Conservation (phyloP, 1,139 yeast genomes). For the Saccharomyces hybrid region DNA sequence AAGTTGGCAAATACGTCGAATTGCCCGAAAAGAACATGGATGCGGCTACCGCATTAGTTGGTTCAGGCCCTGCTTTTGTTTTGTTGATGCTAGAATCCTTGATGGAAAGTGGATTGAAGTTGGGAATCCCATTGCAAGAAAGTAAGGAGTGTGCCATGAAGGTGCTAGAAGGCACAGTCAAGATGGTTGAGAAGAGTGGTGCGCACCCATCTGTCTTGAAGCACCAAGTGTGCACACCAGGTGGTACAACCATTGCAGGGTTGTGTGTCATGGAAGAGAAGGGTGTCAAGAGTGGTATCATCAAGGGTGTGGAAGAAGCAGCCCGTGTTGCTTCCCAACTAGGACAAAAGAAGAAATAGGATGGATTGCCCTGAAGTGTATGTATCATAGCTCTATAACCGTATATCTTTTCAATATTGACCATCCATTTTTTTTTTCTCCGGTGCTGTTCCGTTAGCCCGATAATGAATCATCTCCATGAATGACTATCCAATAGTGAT, state of each 20-base stretch:
- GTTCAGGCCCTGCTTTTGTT: constrained; percentile 95
- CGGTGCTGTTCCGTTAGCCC: background rate
- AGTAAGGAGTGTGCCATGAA: constrained; percentile 90
- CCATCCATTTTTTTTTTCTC: background rate
- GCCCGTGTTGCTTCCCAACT: constrained; percentile 74
- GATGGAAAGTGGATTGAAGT: constrained; percentile 88
- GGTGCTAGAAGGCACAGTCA: constrained; percentile 93
- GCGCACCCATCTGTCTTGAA: constrained; percentile 88
- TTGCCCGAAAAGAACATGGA: constrained; percentile 89
- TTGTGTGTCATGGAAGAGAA: constrained; percentile 85
- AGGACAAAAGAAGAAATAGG: constrained; percentile 49
- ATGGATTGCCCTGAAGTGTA: background rate
- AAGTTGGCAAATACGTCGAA: constrained; percentile 66
- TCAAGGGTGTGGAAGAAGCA: constrained; percentile 86
- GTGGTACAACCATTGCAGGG: constrained; percentile 97
- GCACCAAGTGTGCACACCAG: constrained; percentile 92
- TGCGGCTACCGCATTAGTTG: constrained; percentile 90
- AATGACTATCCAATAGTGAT: constrained; percentile 1
- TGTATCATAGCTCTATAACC: background rate
- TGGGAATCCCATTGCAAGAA: constrained; percentile 85
- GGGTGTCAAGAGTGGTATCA: constrained; percentile 79
- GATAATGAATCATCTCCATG: background rate
- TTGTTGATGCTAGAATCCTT: constrained; percentile 83
- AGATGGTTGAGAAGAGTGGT: constrained; percentile 75
- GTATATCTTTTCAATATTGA: background rate